Percentiles rank a stretch among this genome's conserved stretches.
phyloP scores from a whole-genome alignment of 345 rosid species.

The Durio zibethinus region DNA sequence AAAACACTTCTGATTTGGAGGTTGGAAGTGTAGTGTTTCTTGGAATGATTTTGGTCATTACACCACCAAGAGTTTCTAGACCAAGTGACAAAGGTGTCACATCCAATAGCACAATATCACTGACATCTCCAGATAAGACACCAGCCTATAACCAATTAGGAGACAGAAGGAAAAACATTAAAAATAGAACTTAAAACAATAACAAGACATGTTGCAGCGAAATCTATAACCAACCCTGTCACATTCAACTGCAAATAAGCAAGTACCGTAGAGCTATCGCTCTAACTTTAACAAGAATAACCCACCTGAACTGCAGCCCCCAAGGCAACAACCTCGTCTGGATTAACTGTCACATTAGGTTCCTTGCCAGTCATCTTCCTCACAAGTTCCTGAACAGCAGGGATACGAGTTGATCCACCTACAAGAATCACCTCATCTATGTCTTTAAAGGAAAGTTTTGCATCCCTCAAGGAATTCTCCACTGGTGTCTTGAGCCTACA shows the following conservation, averaged over 20 bases:
- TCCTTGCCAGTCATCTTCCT: constrained; percentile 89
- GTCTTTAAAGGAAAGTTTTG: constrained; percentile 80
- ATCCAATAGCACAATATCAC: constrained; percentile 89
- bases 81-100: constrained; percentile 88
- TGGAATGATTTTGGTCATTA: constrained; percentile 94
- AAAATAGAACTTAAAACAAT: background rate
- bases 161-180: background rate
- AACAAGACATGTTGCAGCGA: background rate
- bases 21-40: constrained; percentile 94
- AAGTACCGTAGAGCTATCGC: background rate
- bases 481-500: constrained; percentile 81
- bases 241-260: background rate
- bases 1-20: constrained; percentile 96
- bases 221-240: background rate
- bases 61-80: constrained; percentile 95
- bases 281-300: background rate
- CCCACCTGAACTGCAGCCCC: constrained; percentile 99
- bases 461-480: constrained; percentile 80
- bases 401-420: constrained; percentile 98
- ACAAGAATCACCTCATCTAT: constrained; percentile 96
- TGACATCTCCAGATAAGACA: constrained; percentile 91
- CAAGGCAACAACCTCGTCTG: constrained; percentile 96
- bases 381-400: constrained; percentile 92
- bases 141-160: constrained; percentile 58
- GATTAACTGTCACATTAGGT: constrained; percentile 94